Percentiles rank a stretch among this genome's conserved stretches.
Evolutionary conservation across 345 rosid genomes (phyloP).

Genomic region (Aurinia saxatilis): DNA sequence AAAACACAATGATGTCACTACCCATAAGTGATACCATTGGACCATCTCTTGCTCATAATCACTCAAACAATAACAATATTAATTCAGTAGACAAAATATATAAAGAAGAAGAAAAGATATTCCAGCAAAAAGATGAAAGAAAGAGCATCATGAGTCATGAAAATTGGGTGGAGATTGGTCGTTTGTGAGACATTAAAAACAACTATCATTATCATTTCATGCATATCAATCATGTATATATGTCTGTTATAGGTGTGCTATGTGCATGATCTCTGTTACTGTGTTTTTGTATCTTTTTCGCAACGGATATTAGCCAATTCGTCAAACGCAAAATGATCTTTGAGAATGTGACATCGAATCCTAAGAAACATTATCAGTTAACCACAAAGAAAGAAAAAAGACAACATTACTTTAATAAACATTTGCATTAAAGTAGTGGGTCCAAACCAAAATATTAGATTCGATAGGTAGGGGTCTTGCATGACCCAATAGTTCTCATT

Average conservation of each 20-base stretch:
- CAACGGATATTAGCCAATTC: not conserved
- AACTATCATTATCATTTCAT: not conserved
- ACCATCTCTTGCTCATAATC: slow-evolving; percentile 12
- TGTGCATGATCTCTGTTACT: not conserved
- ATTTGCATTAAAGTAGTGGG: slow-evolving; percentile 16
- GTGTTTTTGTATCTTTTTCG: not conserved
- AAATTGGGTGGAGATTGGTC: not conserved
- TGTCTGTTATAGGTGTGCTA: not conserved
- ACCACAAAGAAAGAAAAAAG: not conserved
- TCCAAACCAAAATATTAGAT: slow-evolving; percentile 7
- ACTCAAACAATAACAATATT: not conserved
- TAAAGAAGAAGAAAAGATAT: not conserved
- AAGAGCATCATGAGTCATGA: not conserved
- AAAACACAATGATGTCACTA: slow-evolving; percentile 14
- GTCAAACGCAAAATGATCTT: slow-evolving; percentile 5
- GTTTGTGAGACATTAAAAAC: slow-evolving; percentile 3
- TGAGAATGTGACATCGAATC: slow-evolving; percentile 14
- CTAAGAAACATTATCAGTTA: slow-evolving; percentile 9
- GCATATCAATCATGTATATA: not conserved
- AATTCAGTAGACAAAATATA: not conserved
- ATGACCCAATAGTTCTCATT: not conserved
- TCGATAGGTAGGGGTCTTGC: slow-evolving; percentile 2
- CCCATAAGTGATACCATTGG: slow-evolving; percentile 12
- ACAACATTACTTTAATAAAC: slow-evolving; percentile 7
- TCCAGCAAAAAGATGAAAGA: not conserved